Evolutionary conservation across 2,329 filamentous ascomycete genomes (phyloP).

Genomic region (Aspergillus uvarum): DNA sequence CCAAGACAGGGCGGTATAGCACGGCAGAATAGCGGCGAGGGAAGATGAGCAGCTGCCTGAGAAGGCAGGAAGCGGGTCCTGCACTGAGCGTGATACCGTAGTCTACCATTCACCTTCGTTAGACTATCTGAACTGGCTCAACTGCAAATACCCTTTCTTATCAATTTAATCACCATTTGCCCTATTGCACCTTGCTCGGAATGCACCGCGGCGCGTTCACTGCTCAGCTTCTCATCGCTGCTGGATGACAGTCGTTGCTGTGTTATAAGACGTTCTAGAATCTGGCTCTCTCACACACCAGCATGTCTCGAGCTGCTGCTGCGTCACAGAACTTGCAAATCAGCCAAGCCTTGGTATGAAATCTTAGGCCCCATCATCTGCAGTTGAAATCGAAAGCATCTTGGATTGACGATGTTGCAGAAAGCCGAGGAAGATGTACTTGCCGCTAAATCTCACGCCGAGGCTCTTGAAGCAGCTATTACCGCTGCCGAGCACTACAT

Average conservation of each 20-base stretch:
- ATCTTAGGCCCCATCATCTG: neutral
- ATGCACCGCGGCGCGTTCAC: neutral
- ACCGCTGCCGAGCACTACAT: conserved; percentile 78
- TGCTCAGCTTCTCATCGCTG: neutral
- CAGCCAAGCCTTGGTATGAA: conserved; percentile 34
- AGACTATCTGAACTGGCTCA: too few relatives aligned
- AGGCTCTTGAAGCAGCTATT: conserved; percentile 74
- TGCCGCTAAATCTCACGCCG: conserved; percentile 54
- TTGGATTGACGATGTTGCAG: conserved; percentile 41
- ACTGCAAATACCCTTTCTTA: neutral
- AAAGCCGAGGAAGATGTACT: conserved; percentile 55
- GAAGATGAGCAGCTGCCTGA: neutral
- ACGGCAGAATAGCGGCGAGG: neutral
- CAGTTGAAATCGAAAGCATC: neutral
- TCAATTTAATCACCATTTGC: neutral
- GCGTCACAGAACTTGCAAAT: conserved; percentile 28
- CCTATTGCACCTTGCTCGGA: neutral
- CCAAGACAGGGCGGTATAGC: neutral
- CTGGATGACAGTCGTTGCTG: neutral
- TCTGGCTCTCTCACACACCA: conserved; percentile 3
- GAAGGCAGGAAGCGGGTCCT: neutral
- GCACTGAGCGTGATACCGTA: neutral
- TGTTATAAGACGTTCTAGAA: neutral
- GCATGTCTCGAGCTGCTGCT: conserved; percentile 32
- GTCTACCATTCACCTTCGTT: too few relatives aligned